Evolutionary conservation across 768 basidiomycete genomes (phyloP).

Genomic region (Tephrocybe rancida): DNA sequence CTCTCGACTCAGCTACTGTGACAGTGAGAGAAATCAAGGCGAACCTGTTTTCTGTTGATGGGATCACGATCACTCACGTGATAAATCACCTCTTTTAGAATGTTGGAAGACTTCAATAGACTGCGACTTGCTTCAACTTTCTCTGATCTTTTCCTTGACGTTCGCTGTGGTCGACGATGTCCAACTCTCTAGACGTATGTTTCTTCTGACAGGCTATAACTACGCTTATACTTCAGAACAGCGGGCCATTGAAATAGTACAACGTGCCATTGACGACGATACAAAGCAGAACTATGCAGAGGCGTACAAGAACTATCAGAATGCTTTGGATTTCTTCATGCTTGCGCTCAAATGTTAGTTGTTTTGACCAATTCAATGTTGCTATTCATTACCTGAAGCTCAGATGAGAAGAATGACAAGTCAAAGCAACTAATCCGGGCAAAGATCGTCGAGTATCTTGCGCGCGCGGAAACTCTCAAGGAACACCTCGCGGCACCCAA

Average conservation of each 20-base stretch:
- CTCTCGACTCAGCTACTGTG: too few relatives aligned
- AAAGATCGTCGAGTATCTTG: slow-evolving; percentile 92
- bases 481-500: slow-evolving; percentile 81
- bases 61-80: too few relatives aligned
- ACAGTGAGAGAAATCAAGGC: too few relatives aligned
- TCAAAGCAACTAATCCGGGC: slow-evolving; percentile 81
- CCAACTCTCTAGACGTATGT: slow-evolving; percentile 55
- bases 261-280: slow-evolving; percentile 92
- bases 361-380: neutral
- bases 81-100: too few relatives aligned
- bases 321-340: slow-evolving; percentile 98
- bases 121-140: too few relatives aligned
- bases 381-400: slow-evolving; percentile 4
- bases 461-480: slow-evolving; percentile 90
- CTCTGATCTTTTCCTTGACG: neutral
- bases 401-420: slow-evolving; percentile 95
- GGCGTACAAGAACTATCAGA: slow-evolving; percentile 94
- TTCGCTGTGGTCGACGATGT: neutral
- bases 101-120: too few relatives aligned
- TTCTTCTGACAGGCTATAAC: neutral
- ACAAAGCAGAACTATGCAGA: slow-evolving; percentile 90
- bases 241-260: slow-evolving; percentile 86
- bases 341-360: slow-evolving; percentile 88
- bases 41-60: too few relatives aligned
- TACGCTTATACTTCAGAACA: slow-evolving; percentile 18